phyloP scores from a whole-genome alignment of 306 rosid genomes.

The Morella rubra region DNA sequence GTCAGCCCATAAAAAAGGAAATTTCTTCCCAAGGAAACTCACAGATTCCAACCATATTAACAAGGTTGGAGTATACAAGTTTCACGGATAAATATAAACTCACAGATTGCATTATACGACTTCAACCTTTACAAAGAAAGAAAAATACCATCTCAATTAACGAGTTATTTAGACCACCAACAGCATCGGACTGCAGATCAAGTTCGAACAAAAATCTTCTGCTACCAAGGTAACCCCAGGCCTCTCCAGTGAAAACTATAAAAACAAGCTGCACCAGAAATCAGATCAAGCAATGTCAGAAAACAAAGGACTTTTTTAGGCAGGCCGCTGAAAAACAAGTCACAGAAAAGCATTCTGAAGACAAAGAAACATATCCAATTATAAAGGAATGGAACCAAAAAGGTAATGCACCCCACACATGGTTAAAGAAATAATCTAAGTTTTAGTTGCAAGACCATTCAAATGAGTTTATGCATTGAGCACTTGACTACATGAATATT shows the following conservation, averaged over 20 bases:
- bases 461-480: background rate
- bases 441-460: background rate
- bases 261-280: conserved; percentile 77
- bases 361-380: background rate
- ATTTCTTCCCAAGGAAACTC: background rate
- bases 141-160: conserved; percentile 69
- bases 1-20: background rate
- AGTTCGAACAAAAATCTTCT: conserved; percentile 87
- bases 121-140: conserved; percentile 23
- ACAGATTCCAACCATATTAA: background rate
- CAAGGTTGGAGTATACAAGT: background rate
- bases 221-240: conserved; percentile 98
- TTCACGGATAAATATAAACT: background rate
- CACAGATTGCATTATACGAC: conserved; percentile 19
- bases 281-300: conserved; percentile 37
- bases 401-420: background rate
- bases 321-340: background rate
- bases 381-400: background rate
- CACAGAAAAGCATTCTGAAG: background rate
- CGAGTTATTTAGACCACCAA: conserved; percentile 66
- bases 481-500: background rate
- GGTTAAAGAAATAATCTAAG: background rate
- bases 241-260: conserved; percentile 82
- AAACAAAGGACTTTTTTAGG: conserved; percentile 4
- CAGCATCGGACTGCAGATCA: conserved; percentile 80